Conservation (phyloP, 768 basidiomycete species). For the Candolleomyces aberdarensis region DNA sequence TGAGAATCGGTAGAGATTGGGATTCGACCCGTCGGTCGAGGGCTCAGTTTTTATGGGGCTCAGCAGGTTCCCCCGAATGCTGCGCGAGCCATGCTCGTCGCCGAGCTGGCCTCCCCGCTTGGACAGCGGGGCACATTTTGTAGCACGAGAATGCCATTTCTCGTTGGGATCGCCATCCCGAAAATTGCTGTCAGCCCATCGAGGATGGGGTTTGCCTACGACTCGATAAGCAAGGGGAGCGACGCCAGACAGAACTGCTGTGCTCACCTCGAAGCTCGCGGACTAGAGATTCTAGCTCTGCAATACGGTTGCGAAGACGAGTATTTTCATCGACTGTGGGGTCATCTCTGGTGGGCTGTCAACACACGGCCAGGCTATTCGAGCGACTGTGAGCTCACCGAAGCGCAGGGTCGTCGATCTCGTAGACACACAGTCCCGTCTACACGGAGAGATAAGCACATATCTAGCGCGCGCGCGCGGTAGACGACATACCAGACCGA, state of each 20-base stretch:
- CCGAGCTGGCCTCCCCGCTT: constrained; percentile 16
- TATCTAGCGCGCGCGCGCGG: constrained; percentile 7
- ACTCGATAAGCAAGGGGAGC: constrained; percentile 2
- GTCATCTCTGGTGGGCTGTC: constrained; percentile 58
- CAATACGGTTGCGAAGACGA: constrained; percentile 81
- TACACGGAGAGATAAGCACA: constrained; percentile 23
- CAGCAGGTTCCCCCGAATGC: constrained; percentile 33
- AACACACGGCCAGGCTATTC: constrained; percentile 4
- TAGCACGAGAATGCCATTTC: constrained; percentile 83
- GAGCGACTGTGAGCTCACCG: constrained; percentile 41
- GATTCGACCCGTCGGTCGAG: constrained; percentile 39
- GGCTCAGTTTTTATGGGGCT: constrained; percentile 71
- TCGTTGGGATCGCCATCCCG: constrained; percentile 79
- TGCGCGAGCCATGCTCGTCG: constrained; percentile 13
- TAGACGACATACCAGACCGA: constrained; percentile 62
- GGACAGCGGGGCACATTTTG: constrained; percentile 54
- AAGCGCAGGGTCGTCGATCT: constrained; percentile 85
- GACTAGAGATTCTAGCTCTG: constrained; percentile 89
- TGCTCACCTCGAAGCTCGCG: constrained; percentile 75
- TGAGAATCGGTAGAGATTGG: constrained; percentile 68
- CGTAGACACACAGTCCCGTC: constrained; percentile 95
- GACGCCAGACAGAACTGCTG: background rate
- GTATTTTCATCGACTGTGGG: constrained; percentile 86
- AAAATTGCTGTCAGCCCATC: constrained; percentile 79
- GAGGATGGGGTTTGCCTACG: constrained; percentile 83